Percentiles rank a stretch among this genome's conserved stretches.
Conservation (phyloP, 352 stramenopile genomes). For the Phytophthora cactorum region DNA sequence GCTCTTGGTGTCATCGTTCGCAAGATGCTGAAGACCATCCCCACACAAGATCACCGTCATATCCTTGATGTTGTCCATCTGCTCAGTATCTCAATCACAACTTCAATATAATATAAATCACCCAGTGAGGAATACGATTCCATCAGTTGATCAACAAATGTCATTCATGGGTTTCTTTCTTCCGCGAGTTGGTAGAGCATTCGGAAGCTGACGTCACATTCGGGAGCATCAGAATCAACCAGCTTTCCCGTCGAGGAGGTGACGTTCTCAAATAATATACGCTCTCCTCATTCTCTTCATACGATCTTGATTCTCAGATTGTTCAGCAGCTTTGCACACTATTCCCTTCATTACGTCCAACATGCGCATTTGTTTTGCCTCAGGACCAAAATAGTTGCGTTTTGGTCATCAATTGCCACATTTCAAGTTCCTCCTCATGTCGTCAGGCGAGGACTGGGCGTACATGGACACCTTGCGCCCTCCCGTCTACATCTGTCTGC, state of each 20-base stretch:
- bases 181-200: slow-evolving; percentile 38
- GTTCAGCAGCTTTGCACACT: slow-evolving; percentile 21
- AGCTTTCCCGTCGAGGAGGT: neutral
- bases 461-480: slow-evolving; percentile 71
- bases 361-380: slow-evolving; percentile 5
- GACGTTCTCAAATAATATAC: neutral
- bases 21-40: slow-evolving; percentile 32
- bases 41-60: slow-evolving; percentile 43
- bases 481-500: slow-evolving; percentile 74
- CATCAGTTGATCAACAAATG: neutral
- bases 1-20: slow-evolving; percentile 11
- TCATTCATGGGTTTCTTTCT: neutral
- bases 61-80: slow-evolving; percentile 28
- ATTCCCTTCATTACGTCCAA: slow-evolving; percentile 38
- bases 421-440: slow-evolving; percentile 2
- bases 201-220: slow-evolving; percentile 24
- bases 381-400: no score
- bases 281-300: slow-evolving; percentile 7
- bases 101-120: neutral
- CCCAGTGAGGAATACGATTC: neutral
- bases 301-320: slow-evolving; percentile 9
- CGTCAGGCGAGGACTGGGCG: slow-evolving; percentile 34
- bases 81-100: slow-evolving; percentile 10
- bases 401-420: no score
- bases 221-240: neutral